Conservation (phyloP, 1,284 basidiomycete species). For the Cutaneotrichosporon sp. region DNA sequence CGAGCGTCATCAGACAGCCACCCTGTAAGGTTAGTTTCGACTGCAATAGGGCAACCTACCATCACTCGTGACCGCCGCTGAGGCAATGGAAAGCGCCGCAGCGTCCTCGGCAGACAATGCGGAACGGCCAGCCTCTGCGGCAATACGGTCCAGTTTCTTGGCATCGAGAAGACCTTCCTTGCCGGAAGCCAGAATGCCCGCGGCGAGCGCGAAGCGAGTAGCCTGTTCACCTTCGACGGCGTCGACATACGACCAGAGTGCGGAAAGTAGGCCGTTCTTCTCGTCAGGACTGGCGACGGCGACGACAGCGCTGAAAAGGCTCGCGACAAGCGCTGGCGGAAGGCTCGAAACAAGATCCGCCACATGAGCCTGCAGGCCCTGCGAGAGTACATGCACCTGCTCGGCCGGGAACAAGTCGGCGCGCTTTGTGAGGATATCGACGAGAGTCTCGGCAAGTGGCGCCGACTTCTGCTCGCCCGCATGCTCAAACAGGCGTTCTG, state of each 20-base stretch:
- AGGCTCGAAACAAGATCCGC: conserved; percentile 17
- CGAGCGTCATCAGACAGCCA: conserved; percentile 29
- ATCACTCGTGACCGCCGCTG: conserved; percentile 10
- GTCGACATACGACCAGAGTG: conserved; percentile 15
- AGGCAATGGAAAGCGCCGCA: conserved; percentile 17
- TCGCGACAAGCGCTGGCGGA: conserved; percentile 12
- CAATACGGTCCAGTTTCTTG: conserved; percentile 27
- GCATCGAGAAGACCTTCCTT: conserved; percentile 14
- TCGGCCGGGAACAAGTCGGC: conserved; percentile 15
- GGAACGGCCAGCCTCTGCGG: conserved; percentile 28
- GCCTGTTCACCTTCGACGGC: conserved; percentile 11
- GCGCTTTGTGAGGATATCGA: conserved; percentile 17
- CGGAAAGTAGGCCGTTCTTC: conserved; percentile 7
- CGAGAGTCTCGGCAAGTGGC: conserved; percentile 14
- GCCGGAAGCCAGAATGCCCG: conserved; percentile 4
- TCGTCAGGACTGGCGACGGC: conserved; percentile 2
- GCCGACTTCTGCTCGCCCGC: not conserved
- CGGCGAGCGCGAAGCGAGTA: conserved; percentile 21
- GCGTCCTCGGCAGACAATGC: conserved; percentile 22
- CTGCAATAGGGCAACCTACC: not conserved
- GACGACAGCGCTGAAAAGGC: conserved; percentile 15
- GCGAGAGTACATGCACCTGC: conserved; percentile 13
- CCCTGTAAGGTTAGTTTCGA: not conserved
- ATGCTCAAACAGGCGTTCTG: conserved; percentile 14
- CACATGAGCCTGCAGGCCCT: conserved; percentile 18